Conservation (phyloP, 2,329 filamentous ascomycete species). For the Thielaviopsis euricoi region DNA sequence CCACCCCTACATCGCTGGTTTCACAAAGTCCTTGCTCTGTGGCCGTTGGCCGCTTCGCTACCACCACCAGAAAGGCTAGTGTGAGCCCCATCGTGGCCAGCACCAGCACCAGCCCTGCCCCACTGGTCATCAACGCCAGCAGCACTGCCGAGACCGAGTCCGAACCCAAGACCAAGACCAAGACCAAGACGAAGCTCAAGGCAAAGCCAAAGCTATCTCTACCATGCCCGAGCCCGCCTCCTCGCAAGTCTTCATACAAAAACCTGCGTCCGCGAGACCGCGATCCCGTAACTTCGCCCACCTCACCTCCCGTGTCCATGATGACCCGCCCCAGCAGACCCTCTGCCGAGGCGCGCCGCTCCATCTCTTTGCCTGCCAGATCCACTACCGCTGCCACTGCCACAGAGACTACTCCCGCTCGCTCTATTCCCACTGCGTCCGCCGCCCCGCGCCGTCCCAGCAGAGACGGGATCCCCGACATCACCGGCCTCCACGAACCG, state of each 20-base stretch:
- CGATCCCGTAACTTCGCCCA: neutral
- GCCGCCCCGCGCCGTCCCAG: constrained; percentile 45
- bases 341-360: neutral
- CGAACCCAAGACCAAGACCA: constrained; percentile 27
- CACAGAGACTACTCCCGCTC: no score
- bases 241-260: constrained; percentile 44
- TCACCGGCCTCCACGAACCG: constrained; percentile 38
- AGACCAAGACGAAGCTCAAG: constrained; percentile 28
- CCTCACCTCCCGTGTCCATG: neutral
- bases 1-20: constrained; percentile 61
- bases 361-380: neutral
- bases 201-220: constrained; percentile 21
- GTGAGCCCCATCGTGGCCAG: neutral
- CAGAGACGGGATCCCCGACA: constrained; percentile 47
- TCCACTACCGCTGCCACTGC: neutral
- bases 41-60: constrained; percentile 27
- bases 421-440: neutral
- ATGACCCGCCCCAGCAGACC: neutral
- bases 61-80: neutral
- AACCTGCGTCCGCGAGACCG: constrained; percentile 13
- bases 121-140: neutral
- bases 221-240: constrained; percentile 42
- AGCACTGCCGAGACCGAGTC: neutral
- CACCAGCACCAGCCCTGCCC: neutral
- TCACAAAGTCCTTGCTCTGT: constrained; percentile 54